Evolutionary conservation across 805 yeast species (phyloP).

Genomic region (Candida nemodendra): DNA sequence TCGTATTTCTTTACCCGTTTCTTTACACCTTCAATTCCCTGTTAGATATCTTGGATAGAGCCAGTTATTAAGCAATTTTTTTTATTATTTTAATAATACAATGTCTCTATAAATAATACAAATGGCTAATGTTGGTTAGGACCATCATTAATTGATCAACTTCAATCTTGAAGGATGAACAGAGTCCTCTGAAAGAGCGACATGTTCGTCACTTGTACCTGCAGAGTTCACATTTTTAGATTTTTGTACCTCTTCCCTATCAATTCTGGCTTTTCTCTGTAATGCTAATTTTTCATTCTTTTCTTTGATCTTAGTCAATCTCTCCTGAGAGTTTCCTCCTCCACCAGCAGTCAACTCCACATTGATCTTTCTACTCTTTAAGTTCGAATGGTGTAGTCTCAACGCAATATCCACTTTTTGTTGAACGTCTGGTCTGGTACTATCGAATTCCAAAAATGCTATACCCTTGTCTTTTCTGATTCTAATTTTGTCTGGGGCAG

Average conservation of each 20-base stretch:
- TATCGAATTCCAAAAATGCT: constrained; percentile 83
- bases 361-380: constrained; percentile 77
- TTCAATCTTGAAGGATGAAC: constrained; percentile 71
- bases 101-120: background rate
- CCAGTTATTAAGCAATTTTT: background rate
- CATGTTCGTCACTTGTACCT: constrained; percentile 15
- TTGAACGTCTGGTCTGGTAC: constrained; percentile 59
- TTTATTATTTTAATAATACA: background rate
- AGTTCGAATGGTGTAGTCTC: constrained; percentile 71
- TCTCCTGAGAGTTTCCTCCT: constrained; percentile 80
- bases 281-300: constrained; percentile 75
- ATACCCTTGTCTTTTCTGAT: constrained; percentile 84
- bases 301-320: constrained; percentile 67
- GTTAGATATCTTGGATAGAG: constrained; percentile 3
- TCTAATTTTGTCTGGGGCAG: constrained; percentile 74
- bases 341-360: constrained; percentile 98
- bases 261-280: constrained; percentile 62
- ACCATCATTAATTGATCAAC: constrained; percentile 30
- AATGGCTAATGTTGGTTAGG: background rate
- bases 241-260: constrained; percentile 42
- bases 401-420: constrained; percentile 82
- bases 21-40: background rate
- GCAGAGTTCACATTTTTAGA: constrained; percentile 32
- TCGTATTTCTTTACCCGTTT: background rate
- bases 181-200: constrained; percentile 28